Conservation (phyloP, 495 filamentous ascomycete genomes). For the Letharia lupina region DNA sequence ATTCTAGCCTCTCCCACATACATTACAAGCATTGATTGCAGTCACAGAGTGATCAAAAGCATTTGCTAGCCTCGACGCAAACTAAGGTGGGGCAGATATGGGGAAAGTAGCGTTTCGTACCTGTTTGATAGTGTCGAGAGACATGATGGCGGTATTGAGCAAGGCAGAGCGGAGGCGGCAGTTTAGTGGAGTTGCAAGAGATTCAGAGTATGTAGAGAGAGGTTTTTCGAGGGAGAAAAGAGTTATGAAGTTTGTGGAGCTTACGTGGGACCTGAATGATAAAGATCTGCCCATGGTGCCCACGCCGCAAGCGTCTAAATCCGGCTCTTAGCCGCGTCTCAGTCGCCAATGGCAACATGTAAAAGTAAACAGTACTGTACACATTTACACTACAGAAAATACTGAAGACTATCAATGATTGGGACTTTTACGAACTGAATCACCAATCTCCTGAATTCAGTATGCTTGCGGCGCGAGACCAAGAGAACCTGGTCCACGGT, state of each 20-base stretch:
- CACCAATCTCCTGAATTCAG: slow-evolving; percentile 20
- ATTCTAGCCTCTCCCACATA: slow-evolving; percentile 2
- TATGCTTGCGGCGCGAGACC: slow-evolving; percentile 78
- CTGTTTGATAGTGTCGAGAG: slow-evolving; percentile 27
- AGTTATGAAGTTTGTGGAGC: slow-evolving; percentile 26
- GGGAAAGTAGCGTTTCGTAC: slow-evolving; percentile 25
- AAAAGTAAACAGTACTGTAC: slow-evolving; percentile 15
- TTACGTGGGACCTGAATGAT: slow-evolving; percentile 9
- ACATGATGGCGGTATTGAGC: slow-evolving; percentile 17
- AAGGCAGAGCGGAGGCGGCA: not conserved
- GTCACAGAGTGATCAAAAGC: not conserved
- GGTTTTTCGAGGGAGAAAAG: not conserved
- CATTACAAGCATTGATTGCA: not conserved
- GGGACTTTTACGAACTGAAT: not conserved
- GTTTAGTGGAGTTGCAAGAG: not conserved
- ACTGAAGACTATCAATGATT: not conserved
- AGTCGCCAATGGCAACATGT: slow-evolving; percentile 12
- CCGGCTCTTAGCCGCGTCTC: slow-evolving; percentile 13
- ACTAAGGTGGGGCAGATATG: not conserved
- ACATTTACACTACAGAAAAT: not conserved
- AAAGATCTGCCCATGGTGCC: not conserved
- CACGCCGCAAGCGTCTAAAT: slow-evolving; percentile 9
- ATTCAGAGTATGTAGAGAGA: not conserved
- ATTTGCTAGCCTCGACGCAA: not conserved
- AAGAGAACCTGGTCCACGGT: slow-evolving; percentile 77